Evolutionary conservation across 2,329 filamentous ascomycete species (phyloP).

Genomic region (Scedosporium aurantiacum): DNA sequence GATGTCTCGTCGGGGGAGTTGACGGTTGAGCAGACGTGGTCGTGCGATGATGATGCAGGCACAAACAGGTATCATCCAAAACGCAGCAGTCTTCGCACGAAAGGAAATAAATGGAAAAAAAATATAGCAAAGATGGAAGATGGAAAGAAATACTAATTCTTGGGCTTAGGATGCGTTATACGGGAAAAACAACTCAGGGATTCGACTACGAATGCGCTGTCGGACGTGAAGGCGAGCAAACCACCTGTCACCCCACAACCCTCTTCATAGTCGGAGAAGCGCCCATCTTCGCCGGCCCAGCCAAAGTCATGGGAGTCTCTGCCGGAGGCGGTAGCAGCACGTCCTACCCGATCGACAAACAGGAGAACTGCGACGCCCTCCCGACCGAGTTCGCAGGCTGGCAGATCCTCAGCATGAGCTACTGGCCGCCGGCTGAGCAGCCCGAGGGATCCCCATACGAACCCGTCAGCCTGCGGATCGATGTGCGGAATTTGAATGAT

Average conservation of each 20-base stretch:
- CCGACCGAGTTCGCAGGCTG: not conserved
- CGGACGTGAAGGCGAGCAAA: conserved; percentile 1
- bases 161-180: not conserved
- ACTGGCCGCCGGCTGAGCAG: not conserved
- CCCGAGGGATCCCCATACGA: not conserved
- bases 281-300: not conserved
- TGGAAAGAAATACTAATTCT: not conserved
- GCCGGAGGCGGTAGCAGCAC: not conserved
- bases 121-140: not conserved
- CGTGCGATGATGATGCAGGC: not conserved
- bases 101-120: not conserved
- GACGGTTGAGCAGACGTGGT: not conserved
- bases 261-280: not conserved
- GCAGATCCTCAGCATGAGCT: conserved; percentile 1
- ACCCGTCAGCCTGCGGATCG: not conserved
- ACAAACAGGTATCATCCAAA: not conserved
- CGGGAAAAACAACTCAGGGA: not conserved
- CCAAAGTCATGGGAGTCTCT: not conserved
- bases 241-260: not conserved
- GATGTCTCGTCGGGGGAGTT: not conserved
- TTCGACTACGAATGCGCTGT: not conserved
- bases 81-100: not conserved
- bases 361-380: not conserved
- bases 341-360: not conserved
- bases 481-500: not conserved